Base-by-base conservation (phyloP, 352 stramenopile genomes). In the Thraustochytrium striatum region DNA sequence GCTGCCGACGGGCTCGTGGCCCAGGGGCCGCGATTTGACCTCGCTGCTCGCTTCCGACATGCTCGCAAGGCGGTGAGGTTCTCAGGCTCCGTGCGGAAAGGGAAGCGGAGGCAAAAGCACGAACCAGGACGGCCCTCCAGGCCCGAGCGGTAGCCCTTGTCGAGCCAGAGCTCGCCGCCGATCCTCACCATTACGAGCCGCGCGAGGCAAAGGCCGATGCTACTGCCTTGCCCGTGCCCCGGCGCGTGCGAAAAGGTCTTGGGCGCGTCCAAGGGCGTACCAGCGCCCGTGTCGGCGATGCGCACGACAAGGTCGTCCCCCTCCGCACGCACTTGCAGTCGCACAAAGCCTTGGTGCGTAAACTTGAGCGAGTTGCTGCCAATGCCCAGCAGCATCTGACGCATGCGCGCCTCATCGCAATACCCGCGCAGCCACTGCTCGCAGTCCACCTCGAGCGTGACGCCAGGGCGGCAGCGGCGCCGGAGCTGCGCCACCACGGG, bases 361-460 rank as follows among this genome's bases (percentile, higher is more conserved):
- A 79, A 79, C 16, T 79, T 79, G 52, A 50, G 72, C 3, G 69
- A 47, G 30, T 79, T 79, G 25, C n/a, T 79, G 38, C 50, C 69
- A 7, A 79, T 21, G 58, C 72, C 72, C 52, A 79, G 52, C 50
- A 79, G 1, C 19, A 79, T 25, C 36, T 79, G 69, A 19, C 72
- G 72, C 21, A 79, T 28, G 13, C 69, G 69, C 25, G 72, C 30
- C 16, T 7, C 32, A 30, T 79, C 69, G 3, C 38, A 30, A 8
- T 35, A n/a, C n/a, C 58, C 65, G 41, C 44, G 30, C 8, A 75
- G 16, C 11, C 61, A 39, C 30, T 68, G 3, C 5, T 58, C 35
- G 50, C n/a, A n/a, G n/a, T 75, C 39, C 2, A 75, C 33, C 16
- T 13, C 19, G 1, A 75, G n/a, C 0, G 65, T 30, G 21, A 75